A percentile compares a stretch with the other conserved stretches of the same genome.
These are phyloP conservation scores for Capsicum chinense DNA, from an alignment of 257 asterid species.

Conservation along the genomic window DNA sequence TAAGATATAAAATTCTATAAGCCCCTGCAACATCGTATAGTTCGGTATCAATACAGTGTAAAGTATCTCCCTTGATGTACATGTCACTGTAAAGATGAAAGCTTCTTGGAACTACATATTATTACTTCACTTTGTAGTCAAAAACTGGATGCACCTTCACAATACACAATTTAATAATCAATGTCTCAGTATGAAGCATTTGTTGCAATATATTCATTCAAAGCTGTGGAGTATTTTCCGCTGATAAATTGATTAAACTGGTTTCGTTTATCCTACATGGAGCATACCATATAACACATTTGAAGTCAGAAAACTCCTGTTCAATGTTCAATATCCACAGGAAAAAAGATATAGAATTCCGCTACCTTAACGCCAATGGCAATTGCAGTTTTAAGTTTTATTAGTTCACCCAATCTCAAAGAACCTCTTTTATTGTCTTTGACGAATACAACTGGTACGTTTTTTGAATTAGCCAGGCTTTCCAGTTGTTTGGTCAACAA, in stretches of 20 bases:
- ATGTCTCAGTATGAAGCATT: not conserved
- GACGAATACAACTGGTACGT: constrained; percentile 66
- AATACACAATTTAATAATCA: not conserved
- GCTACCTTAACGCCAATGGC: constrained; percentile 82
- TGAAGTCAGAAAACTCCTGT: not conserved
- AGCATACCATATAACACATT: constrained; percentile 28
- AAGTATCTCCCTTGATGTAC: not conserved
- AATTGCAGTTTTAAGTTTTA: constrained; percentile 80
- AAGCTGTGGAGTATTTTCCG: not conserved
- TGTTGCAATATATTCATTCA: constrained; percentile 29
- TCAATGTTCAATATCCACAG: not conserved
- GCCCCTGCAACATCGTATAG: not conserved
- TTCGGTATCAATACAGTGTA: not conserved
- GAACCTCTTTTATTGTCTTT: constrained; percentile 77
- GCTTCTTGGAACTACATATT: not conserved
- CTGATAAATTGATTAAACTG: constrained; percentile 52
- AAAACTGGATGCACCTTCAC: not conserved
- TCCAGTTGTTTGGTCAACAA: constrained; percentile 77
- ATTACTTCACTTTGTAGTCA: not conserved
- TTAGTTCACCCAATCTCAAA: constrained; percentile 72
- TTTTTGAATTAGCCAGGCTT: constrained; percentile 70
- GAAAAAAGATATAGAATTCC: not conserved
- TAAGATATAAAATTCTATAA: not conserved
- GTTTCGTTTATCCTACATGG: constrained; percentile 62
- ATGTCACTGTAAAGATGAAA: constrained; percentile 19